Conservation (phyloP, 306 rosid genomes). For the Quercus suber region DNA sequence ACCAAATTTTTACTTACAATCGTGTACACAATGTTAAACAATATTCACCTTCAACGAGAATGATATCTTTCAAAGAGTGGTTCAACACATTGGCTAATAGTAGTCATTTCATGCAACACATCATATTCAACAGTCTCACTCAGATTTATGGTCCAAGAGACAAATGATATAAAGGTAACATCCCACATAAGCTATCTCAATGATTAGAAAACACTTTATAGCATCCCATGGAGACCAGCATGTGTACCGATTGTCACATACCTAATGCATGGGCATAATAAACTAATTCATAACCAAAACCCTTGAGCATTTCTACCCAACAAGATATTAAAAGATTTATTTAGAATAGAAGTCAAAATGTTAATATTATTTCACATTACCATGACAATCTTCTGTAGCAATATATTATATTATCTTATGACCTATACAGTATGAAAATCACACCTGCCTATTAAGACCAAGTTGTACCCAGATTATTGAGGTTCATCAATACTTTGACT, state of each 20-base stretch:
- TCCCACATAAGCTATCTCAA: background rate
- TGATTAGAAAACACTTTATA: background rate
- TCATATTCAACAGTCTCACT: too few species aligned
- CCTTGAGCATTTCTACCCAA: background rate
- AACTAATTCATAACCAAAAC: background rate
- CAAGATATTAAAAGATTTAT: background rate
- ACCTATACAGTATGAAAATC: background rate
- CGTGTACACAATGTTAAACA: background rate
- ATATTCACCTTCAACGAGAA: background rate
- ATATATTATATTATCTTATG: background rate
- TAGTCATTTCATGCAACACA: background rate
- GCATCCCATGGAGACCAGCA: background rate
- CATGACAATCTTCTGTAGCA: background rate
- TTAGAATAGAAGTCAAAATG: background rate
- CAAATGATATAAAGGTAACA: background rate
- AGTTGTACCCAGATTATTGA: background rate
- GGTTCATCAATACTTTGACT: slow-evolving; percentile 12
- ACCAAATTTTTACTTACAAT: background rate
- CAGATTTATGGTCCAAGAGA: background rate
- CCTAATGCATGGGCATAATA: background rate
- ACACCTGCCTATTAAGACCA: background rate
- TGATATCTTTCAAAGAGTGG: background rate
- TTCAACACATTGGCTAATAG: background rate
- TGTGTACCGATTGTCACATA: background rate
- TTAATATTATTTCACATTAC: background rate